Evolutionary conservation across 768 basidiomycete genomes (phyloP).

Genomic region (Favolaschia claudopus): DNA sequence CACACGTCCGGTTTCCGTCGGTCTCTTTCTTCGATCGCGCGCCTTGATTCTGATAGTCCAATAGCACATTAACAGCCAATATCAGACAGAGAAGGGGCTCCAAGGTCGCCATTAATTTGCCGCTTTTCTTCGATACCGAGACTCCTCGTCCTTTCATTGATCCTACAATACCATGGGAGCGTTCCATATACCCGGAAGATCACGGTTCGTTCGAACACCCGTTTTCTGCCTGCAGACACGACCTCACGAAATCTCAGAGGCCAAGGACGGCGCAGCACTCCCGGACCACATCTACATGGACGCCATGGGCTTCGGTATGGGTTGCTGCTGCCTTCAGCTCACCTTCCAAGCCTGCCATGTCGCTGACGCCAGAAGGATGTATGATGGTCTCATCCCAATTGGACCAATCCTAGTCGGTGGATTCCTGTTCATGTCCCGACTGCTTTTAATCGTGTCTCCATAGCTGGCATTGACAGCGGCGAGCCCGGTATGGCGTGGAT

Average conservation of each 20-base stretch:
- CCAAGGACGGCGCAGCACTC: constrained; percentile 87
- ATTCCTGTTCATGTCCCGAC: background rate
- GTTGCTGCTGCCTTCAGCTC: constrained; percentile 95
- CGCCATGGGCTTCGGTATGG: constrained; percentile 99
- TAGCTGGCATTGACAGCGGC: constrained; percentile 95
- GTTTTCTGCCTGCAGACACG: background rate
- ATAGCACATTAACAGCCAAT: constrained; percentile 95
- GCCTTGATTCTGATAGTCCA: constrained; percentile 7
- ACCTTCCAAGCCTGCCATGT: constrained; percentile 98
- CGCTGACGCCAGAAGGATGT: constrained; percentile 88
- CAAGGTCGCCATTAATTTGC: constrained; percentile 95
- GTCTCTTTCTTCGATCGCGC: constrained; percentile 37
- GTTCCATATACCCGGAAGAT: constrained; percentile 86
- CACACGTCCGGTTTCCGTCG: constrained; percentile 97
- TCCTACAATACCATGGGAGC: constrained; percentile 89
- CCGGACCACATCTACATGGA: constrained; percentile 96
- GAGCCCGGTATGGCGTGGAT: constrained; percentile 94
- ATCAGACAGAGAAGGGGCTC: constrained; percentile 90
- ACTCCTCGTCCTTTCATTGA: constrained; percentile 93
- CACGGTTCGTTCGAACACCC: constrained; percentile 57
- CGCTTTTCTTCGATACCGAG: constrained; percentile 86
- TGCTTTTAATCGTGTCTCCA: background rate
- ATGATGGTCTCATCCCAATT: constrained; percentile 95
- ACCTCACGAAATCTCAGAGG: constrained; percentile 60
- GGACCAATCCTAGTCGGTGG: constrained; percentile 89